phyloP scores from a whole-genome alignment of 257 asterid genomes.

The Scutellaria barbata region DNA sequence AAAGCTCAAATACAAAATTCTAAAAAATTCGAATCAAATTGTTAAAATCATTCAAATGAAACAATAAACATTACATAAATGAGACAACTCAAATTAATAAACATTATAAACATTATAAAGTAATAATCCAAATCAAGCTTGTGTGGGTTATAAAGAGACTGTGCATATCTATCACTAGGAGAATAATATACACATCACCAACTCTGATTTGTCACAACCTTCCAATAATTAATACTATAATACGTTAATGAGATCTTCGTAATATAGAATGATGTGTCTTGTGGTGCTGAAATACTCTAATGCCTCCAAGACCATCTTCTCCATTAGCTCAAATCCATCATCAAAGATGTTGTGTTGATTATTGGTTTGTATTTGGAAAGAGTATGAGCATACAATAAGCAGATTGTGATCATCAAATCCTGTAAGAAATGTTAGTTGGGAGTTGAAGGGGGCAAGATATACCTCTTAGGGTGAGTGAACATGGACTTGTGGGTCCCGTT shows the following conservation, averaged over 20 bases:
- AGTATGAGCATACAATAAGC: slow-evolving; percentile 62
- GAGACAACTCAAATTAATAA: too few species aligned
- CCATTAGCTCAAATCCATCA: slow-evolving; percentile 67
- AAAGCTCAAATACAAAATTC: too few species aligned
- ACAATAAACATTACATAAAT: too few species aligned
- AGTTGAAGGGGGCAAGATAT: background rate
- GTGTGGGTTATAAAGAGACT: too few species aligned
- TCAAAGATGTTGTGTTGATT: slow-evolving; percentile 59
- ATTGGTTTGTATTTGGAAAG: slow-evolving; percentile 81
- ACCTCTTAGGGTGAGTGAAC: slow-evolving; percentile 79
- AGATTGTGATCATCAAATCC: slow-evolving; percentile 10
- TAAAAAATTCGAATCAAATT: too few species aligned
- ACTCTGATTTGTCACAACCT: too few species aligned
- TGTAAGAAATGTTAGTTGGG: background rate
- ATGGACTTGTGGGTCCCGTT: slow-evolving; percentile 84
- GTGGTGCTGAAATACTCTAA: slow-evolving; percentile 69
- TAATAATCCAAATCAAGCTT: too few species aligned
- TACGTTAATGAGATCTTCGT: slow-evolving; percentile 86
- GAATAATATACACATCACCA: too few species aligned
- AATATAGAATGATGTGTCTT: slow-evolving; percentile 72
- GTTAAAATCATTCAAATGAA: too few species aligned
- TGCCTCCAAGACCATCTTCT: slow-evolving; percentile 54
- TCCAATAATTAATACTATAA: too few species aligned
- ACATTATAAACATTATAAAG: too few species aligned
- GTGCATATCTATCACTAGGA: too few species aligned